Conservation (phyloP, 2,329 filamentous ascomycete species). For the Rosellinia necatrix region DNA sequence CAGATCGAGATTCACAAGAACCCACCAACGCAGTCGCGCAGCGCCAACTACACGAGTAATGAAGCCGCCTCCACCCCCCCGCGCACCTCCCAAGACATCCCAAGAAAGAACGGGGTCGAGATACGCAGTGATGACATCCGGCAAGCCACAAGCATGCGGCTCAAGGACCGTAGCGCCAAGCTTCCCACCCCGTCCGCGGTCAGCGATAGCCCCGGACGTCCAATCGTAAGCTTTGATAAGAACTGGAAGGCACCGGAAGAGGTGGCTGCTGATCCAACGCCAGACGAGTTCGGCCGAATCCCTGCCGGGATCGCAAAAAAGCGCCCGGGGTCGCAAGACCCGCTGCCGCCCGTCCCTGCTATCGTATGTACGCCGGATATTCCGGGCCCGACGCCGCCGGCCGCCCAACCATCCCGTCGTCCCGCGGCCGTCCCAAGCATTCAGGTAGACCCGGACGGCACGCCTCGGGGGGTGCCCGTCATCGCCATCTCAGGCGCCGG, state of each 20-base stretch:
- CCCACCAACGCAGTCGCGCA: conserved; percentile 79
- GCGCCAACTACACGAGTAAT: conserved; percentile 80
- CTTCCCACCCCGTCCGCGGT: conserved; percentile 88
- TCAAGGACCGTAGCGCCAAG: conserved; percentile 84
- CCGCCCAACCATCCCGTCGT: conserved; percentile 44
- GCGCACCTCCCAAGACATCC: conserved; percentile 48
- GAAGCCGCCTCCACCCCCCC: conserved; percentile 45
- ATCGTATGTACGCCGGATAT: conserved; percentile 58
- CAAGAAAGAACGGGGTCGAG: conserved; percentile 78
- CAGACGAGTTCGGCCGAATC: conserved; percentile 50
- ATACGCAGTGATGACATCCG: conserved; percentile 86
- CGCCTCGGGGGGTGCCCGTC: conserved; percentile 53
- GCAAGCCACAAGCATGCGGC: conserved; percentile 84
- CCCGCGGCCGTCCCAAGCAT: conserved; percentile 49
- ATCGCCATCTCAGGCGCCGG: conserved; percentile 53
- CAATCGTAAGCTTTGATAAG: conserved; percentile 95
- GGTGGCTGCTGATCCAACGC: conserved; percentile 73
- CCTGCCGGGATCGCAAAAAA: conserved; percentile 41
- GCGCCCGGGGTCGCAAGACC: conserved; percentile 35
- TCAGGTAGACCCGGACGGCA: conserved; percentile 49
- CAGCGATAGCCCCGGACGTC: conserved; percentile 85
- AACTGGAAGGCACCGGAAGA: conserved; percentile 77
- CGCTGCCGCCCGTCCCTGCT: conserved; percentile 52
- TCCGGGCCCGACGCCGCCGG: conserved; percentile 42
- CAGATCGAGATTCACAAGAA: conserved; percentile 82